Base-by-base conservation (phyloP, 1,139 yeast genomes). In the Neolecta irregularis region DNA sequence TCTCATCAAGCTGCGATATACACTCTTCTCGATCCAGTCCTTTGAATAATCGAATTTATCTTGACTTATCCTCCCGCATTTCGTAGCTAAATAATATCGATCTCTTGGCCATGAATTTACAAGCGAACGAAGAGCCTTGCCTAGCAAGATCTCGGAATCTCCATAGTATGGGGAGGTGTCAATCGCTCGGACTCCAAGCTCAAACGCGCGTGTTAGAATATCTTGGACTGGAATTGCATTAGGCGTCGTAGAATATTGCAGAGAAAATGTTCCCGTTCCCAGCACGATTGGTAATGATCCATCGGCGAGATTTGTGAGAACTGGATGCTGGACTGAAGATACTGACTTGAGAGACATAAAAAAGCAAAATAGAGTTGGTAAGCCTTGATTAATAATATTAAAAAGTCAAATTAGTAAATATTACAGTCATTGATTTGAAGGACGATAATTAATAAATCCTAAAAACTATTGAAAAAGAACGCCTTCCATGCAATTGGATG, bases 131-230 rank as follows among this genome's bases (percentile, higher is more conserved):
- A 85, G 57, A 0, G 85, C 88, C 6, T 61, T 45, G 1, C 96
- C 96, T 3, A 80, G 54, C 18, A 83, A 51, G 23, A 58, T 64
- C 50, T 85, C 96, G 3, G 93, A 78, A 0, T 83, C 83, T 0
- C 95, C 96, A 51, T 85, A 85, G 55, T 80, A 85, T 2, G 9
- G 95, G 93, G 93, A 77, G 0, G 94, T 81, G 51, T 88, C 96
- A 29, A 85, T 60, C 2, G 93, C 91, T 35, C 67, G 66, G 41
- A 80, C 60, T 0, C 94, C 95, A 18, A 62, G 53, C 16, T 60
- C 57, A 47, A 81, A 74, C 0, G 88, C 92, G 13, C 55, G 50
- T 33, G 58, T 54, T 18, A 85, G 50, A 37, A 85, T 67, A 1
- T 66, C 70, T 3, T 58, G 22, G 18, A 28, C 30, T 60, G 8